phyloP scores from a whole-genome alignment of 2,329 filamentous ascomycete species.

The Talaromyces verruculosus region DNA sequence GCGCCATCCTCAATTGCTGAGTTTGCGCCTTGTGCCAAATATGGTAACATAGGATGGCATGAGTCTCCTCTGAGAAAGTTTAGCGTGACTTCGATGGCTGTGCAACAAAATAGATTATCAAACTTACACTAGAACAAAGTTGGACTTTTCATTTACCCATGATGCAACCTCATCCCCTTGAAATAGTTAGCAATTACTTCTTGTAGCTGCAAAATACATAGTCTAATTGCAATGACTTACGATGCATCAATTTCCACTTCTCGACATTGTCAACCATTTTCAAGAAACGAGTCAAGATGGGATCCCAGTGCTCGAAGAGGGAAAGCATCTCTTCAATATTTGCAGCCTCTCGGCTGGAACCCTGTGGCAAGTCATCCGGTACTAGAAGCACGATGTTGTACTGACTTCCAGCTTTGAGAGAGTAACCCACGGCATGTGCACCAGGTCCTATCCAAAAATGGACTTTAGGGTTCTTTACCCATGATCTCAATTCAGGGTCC shows the following conservation, averaged over 20 bases:
- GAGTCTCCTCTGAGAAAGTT: not conserved
- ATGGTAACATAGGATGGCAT: not conserved
- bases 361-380: not conserved
- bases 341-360: not conserved
- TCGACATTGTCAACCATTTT: not conserved
- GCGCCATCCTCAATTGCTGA: not conserved
- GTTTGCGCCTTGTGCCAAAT: not conserved
- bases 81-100: not conserved
- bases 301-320: not conserved
- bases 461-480: not conserved
- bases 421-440: not conserved
- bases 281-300: not conserved
- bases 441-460: not conserved
- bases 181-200: not conserved
- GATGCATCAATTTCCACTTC: not conserved
- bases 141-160: not conserved
- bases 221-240: not conserved
- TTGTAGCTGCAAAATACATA: not conserved
- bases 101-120: not conserved
- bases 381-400: constrained; percentile 5
- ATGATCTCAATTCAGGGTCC: not conserved
- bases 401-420: not conserved
- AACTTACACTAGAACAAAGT: not conserved
- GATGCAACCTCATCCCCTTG: not conserved
- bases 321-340: not conserved